Evolutionary conservation across 176 grass and related monocot species (phyloP), one percentile per base, ranked within the genome.

Genomic region (Oryza punctata): DNA sequence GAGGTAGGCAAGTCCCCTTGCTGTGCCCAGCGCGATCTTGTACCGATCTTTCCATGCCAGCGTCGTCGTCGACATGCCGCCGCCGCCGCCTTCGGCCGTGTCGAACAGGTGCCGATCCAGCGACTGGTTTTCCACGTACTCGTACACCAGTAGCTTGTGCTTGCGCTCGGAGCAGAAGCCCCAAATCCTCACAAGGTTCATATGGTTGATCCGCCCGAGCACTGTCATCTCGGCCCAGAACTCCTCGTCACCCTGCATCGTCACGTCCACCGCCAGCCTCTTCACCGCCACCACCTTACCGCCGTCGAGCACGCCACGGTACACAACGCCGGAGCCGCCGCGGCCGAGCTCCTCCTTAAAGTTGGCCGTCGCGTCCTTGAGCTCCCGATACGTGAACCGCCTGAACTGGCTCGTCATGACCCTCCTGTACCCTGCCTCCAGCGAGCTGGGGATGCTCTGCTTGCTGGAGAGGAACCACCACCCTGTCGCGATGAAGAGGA

Each of bases 1-100:
- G 21, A 96, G 90, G 81, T 96, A 96, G 3, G 90, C 90, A 1
- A 96, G 70, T 1, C 93, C 93, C 40, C 80, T 86, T 3, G 93
- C 93, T 5, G 49, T 59, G 57, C 93, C 93, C 28, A 92, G 9
- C 10, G 90, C 93, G 16, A 96, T 87, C 67, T 78, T 89, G 71
- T 78, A 92, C 26, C 93, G 74, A 35, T 90, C 57, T 3, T 33
- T 85, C 93, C 93, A 88, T 0, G 80, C 61, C 5, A 94, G 74
- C 25, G 32, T 73, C 40, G 27, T 57, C 52, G 16, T 37, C 35
- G 35, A 37, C 0, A 37, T 37, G 5, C 18, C 15, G 52, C 7
- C 25, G 41, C 7, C 25, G 70, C 24, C 12, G 44, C 43, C 43
- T 1, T 40, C 12, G 44, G 24, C 43, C 5, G 16, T 12, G 23